phyloP scores from a whole-genome alignment of 371 early-diverging fungal species.

The Mucor velutinosus region DNA sequence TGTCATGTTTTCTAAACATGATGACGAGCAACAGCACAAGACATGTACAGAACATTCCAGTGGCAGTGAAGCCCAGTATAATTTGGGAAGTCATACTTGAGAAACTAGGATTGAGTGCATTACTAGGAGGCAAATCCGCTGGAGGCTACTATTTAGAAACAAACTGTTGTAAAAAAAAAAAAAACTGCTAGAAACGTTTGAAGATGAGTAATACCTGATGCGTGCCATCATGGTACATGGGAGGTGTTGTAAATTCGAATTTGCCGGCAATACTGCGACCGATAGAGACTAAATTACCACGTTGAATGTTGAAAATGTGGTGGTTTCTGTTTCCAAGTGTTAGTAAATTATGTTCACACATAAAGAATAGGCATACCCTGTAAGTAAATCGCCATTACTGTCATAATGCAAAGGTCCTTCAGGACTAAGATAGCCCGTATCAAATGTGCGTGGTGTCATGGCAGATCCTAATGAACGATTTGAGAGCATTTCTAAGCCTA shows the following conservation, averaged over 20 bases:
- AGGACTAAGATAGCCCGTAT: constrained; percentile 56
- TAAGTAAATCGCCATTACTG: constrained; percentile 49
- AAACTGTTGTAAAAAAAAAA: constrained; percentile 37
- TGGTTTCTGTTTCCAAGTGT: constrained; percentile 39
- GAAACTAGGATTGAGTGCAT: constrained; percentile 46
- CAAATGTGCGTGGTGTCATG: constrained; percentile 46
- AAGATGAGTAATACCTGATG: constrained; percentile 22
- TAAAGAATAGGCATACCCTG: constrained; percentile 25
- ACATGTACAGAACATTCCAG: constrained; percentile 25
- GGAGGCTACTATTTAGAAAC: constrained; percentile 37
- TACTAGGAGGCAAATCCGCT: constrained; percentile 47
- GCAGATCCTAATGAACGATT: constrained; percentile 39
- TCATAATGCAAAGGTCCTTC: constrained; percentile 57
- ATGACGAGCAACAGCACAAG: constrained; percentile 31
- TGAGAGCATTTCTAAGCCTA: constrained; percentile 37
- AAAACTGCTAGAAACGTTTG: constrained; percentile 41
- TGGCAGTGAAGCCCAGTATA: constrained; percentile 39
- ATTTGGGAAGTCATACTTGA: constrained; percentile 35
- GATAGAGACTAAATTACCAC: constrained; percentile 36
- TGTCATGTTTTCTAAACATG: constrained; percentile 37
- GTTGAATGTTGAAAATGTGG: constrained; percentile 50
- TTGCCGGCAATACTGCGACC: constrained; percentile 46
- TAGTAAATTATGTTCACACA: neutral
- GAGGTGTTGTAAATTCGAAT: constrained; percentile 36
- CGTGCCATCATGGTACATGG: constrained; percentile 55